Evolutionary conservation across 208 protist species (phyloP).

Genomic region (Trypanosoma grayi): DNA sequence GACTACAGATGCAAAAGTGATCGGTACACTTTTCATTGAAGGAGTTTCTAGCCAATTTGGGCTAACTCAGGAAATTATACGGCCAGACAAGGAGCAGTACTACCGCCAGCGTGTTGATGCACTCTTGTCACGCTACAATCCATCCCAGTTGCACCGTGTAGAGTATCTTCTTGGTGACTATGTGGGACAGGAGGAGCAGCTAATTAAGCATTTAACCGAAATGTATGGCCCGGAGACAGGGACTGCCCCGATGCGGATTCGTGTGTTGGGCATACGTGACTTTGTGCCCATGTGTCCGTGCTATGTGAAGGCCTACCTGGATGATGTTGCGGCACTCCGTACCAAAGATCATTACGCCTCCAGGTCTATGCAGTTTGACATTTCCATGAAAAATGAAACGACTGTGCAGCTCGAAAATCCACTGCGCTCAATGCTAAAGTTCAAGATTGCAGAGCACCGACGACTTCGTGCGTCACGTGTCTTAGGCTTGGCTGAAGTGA

Average conservation of each 20-base stretch:
- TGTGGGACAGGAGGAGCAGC: slow-evolving; percentile 29
- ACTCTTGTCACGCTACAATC: slow-evolving; percentile 40
- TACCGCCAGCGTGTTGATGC: slow-evolving; percentile 23
- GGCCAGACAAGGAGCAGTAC: slow-evolving; percentile 14
- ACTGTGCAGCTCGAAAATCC: slow-evolving; percentile 51
- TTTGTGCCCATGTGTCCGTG: slow-evolving; percentile 36
- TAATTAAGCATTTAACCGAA: slow-evolving; percentile 31
- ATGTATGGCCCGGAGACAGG: slow-evolving; percentile 30
- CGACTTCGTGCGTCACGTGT: slow-evolving; percentile 31
- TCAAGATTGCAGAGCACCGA: slow-evolving; percentile 57
- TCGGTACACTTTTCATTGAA: slow-evolving; percentile 55
- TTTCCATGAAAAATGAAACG: slow-evolving; percentile 66
- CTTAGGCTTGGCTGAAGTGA: slow-evolving; percentile 48
- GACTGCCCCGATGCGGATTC: slow-evolving; percentile 65
- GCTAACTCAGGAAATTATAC: slow-evolving; percentile 14
- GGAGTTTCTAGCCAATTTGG: slow-evolving; percentile 54
- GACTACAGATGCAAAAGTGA: slow-evolving; percentile 31
- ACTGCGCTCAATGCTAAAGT: slow-evolving; percentile 34
- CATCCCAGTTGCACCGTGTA: slow-evolving; percentile 61
- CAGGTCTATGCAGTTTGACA: slow-evolving; percentile 35
- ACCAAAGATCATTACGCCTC: slow-evolving; percentile 40
- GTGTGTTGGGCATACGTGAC: slow-evolving; percentile 52
- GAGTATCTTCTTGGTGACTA: slow-evolving; percentile 55
- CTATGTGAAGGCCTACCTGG: slow-evolving; percentile 76
- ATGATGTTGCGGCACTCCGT: slow-evolving; percentile 44